phyloP scores from a whole-genome alignment of 2,329 filamentous ascomycete genomes.

The Colletotrichum tanaceti region DNA sequence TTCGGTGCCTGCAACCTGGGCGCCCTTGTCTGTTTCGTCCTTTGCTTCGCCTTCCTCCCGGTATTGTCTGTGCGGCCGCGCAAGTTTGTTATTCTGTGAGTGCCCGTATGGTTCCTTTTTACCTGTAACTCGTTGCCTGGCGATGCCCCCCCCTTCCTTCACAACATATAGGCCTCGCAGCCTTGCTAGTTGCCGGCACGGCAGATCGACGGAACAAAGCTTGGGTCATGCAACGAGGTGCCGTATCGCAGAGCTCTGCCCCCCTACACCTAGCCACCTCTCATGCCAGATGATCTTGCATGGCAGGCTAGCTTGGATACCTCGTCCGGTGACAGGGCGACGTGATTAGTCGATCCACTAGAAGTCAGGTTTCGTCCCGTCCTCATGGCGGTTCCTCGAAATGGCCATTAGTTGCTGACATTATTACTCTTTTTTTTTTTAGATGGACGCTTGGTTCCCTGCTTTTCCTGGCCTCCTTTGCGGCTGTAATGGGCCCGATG shows the following conservation, averaged over 20 bases:
- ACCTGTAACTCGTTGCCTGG: constrained; percentile 8
- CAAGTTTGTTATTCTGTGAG: constrained; percentile 98
- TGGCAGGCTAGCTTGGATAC: constrained; percentile 36
- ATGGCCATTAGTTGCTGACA: constrained; percentile 45
- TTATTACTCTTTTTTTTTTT: constrained; percentile 42
- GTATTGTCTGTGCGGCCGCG: constrained; percentile 82
- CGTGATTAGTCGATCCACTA: constrained; percentile 24
- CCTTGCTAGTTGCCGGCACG: constrained; percentile 25
- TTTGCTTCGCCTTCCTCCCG: constrained; percentile 91
- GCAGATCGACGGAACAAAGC: constrained; percentile 22
- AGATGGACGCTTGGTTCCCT: constrained; percentile 96
- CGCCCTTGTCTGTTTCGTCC: constrained; percentile 89
- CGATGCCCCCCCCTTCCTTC: background rate
- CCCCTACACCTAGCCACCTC: constrained; percentile 52
- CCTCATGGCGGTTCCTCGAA: background rate
- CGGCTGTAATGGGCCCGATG: constrained; percentile 91
- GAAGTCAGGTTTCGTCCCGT: background rate
- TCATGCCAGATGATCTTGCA: constrained; percentile 47
- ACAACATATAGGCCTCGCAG: constrained; percentile 3
- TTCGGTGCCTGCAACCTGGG: constrained; percentile 93
- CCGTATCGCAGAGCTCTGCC: constrained; percentile 31
- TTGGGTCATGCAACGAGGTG: constrained; percentile 1
- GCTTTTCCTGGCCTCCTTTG: constrained; percentile 92
- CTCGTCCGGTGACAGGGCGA: constrained; percentile 32
- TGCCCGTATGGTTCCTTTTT: constrained; percentile 50